Conservation (phyloP, 805 yeast genomes). For the Millerago galiae region DNA sequence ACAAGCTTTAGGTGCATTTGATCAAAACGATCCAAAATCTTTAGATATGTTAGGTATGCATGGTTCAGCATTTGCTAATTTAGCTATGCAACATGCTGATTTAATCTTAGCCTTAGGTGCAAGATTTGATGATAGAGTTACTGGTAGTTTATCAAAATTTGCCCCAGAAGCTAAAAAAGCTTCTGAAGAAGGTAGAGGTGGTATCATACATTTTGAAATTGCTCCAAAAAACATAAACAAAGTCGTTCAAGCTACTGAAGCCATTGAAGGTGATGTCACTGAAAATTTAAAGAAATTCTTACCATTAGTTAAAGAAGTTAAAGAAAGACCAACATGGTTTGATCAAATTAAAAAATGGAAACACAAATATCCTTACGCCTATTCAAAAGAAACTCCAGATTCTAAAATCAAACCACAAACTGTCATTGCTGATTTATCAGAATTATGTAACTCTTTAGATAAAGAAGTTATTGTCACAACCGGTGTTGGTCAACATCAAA, state of each 20-base stretch:
- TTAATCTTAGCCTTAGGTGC: constrained; percentile 93
- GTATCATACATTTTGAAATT: constrained; percentile 94
- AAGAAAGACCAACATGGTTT: constrained; percentile 77
- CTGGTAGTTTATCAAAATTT: constrained; percentile 76
- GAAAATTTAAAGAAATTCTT: constrained; percentile 65
- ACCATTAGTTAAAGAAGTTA: constrained; percentile 61
- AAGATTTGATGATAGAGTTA: constrained; percentile 97
- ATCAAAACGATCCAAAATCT: constrained; percentile 85
- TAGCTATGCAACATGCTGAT: constrained; percentile 92
- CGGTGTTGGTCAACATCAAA: constrained; percentile 99
- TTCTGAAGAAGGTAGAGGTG: constrained; percentile 84
- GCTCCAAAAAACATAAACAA: constrained; percentile 96
- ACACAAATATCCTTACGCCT: constrained; percentile 75
- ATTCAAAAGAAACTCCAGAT: constrained; percentile 74
- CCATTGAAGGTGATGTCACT: constrained; percentile 94
- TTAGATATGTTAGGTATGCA: constrained; percentile 98
- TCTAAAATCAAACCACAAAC: constrained; percentile 90
- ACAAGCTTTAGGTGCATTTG: constrained; percentile 92
- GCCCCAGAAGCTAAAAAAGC: constrained; percentile 94
- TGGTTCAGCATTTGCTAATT: constrained; percentile 91
- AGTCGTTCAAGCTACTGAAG: constrained; percentile 94
- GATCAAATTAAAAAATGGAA: constrained; percentile 74
- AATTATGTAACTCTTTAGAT: constrained; percentile 54
- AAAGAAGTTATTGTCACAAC: constrained; percentile 87
- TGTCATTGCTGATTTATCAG: constrained; percentile 69